Evolutionary conservation across 352 stramenopile species (phyloP), one percentile per base, ranked within the genome.

Genomic region (Phytophthora macrochlamydospora): DNA sequence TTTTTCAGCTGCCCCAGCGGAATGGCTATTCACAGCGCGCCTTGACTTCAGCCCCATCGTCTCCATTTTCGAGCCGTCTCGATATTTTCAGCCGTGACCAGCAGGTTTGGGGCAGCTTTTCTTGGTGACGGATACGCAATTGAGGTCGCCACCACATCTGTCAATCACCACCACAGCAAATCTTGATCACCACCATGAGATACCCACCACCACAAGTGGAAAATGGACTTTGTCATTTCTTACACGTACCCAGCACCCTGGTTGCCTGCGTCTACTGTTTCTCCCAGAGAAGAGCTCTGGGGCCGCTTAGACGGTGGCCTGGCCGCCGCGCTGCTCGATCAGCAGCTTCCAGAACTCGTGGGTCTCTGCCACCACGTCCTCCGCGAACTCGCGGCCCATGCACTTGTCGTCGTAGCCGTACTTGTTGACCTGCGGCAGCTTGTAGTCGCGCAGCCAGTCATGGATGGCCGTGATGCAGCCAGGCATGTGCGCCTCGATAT

Each of bases 371-470:
- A 95, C 87, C 30, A 90, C 86, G 24, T 79, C 81, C 62, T 95
- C 87, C 53, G 94, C 91, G 69, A 97, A 98, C 68, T 94, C 85
- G 52, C 85, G 79, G 68, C 85, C 80, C 80, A 98, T 95, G 69
- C 86, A 98, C 83, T 98, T 98, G 78, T 98, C 97, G 32, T 99
- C 97, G 77, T 99, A 99, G 72, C 96, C 97, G 83, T 99, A 99
- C 58, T 85, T 92, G 90, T 99, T 99, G 53, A 99, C 83, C 90
- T 99, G 97, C 30, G 98, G 97, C 64, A 98, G 98, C 87, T 99
- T 99, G 92, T 99, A 99, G 93, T 98, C 98, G 67, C 97, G 91
- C 76, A 99, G 97, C 97, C 97, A 99, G 85, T 99, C 96, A 71
- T 97, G 88, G 72, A 99, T 98, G 63, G 80, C 84, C 24, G 82